Evolutionary conservation across 2,329 filamentous ascomycete species (phyloP), one percentile per base, ranked within the genome.

Genomic region (Aspergillus sp.): DNA sequence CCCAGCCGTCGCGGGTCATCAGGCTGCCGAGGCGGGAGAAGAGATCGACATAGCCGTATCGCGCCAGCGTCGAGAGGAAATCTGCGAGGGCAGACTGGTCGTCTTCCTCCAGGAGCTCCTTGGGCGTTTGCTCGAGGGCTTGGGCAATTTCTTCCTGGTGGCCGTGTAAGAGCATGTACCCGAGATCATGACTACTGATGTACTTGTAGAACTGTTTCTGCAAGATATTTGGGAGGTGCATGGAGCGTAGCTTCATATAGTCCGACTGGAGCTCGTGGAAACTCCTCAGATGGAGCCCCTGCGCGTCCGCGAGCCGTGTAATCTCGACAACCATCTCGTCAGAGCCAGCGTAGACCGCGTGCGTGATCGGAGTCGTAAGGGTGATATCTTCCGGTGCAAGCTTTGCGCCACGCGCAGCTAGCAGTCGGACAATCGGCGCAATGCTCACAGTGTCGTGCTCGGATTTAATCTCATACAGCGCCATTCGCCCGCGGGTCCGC

Each of bases 21-120:
- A 59, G 25, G 23, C 34, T 47, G 4, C 62, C 65, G 7, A 68
- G 49, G 19, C 50, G 61, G 19, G 61, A 58, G 31, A 67, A 67
- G 4, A 68, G 59, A 11, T 67, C 62, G 0, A 54, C 22, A 25
- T 61, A 69, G 19, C 68, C 68, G 65, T 66, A 68, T 56, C 60
- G 48, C 2, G 65, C 65, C 7, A 68, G 59, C 15, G 50, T 41
- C 1, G 59, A 25, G 38, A 69, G 47, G 25, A 68, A 34, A 17
- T 55, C 61, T 11, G 61, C 34, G 34, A 62, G 45, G 8, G 25
- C 11, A 4, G 55, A 31, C 45, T 57, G 49, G 4, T 54, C 28
- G 6, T 25, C 7, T 4, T 3, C 6, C n/a, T 22, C 47, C 8
- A 31, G 31, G 19, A 28, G 46, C 34, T 13, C 11, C 9, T 41